A percentile compares a stretch with the other conserved stretches of the same genome.
Evolutionary conservation across 2,329 filamentous ascomycete genomes (phyloP).

Genomic region (Chrysoporthe deuterocubensis): DNA sequence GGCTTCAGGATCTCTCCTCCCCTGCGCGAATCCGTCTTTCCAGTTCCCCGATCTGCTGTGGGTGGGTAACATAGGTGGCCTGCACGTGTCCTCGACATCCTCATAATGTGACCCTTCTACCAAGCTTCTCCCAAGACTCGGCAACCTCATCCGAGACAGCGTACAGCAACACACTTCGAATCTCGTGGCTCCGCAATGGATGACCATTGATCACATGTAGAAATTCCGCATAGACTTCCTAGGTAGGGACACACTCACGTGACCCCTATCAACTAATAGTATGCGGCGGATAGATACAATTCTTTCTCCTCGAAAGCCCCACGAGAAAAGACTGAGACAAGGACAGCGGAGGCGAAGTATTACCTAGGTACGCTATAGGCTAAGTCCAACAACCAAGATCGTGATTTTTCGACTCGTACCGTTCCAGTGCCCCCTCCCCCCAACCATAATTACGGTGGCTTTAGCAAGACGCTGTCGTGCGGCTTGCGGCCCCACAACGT

Average conservation of each 20-base stretch:
- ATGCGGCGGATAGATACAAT: background rate
- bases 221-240: background rate
- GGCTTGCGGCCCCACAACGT: too few species aligned
- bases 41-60: background rate
- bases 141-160: conserved; percentile 17
- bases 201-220: background rate
- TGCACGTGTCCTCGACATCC: background rate
- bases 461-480: too few species aligned
- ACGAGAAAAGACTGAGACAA: background rate
- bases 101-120: background rate
- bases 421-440: too few species aligned
- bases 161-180: background rate
- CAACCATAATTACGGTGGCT: too few species aligned
- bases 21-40: background rate
- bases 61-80: background rate
- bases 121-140: background rate
- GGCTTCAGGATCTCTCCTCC: background rate
- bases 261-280: background rate
- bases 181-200: background rate
- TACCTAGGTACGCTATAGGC: too few species aligned
- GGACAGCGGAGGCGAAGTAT: too few species aligned
- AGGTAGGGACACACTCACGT: background rate
- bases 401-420: too few species aligned
- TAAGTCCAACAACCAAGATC: too few species aligned
- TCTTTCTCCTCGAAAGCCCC: background rate